Percentiles rank a stretch among this genome's conserved stretches.
Conservation (phyloP, 352 stramenopile species). For the Pythium biforme region DNA sequence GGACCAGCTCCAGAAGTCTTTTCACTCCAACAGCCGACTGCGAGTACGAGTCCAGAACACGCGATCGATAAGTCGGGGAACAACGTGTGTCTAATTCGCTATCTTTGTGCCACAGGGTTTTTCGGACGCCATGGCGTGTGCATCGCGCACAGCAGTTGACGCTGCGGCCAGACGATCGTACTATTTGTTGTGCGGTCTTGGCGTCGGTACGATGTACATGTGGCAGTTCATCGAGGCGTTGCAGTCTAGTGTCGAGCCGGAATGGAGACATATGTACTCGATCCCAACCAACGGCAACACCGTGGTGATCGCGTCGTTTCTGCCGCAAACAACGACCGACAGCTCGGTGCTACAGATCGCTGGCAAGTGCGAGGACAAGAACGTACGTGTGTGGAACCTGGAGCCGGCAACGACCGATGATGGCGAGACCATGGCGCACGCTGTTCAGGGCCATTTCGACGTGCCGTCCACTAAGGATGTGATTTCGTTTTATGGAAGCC, state of each 20-base stretch:
- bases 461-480: slow-evolving; percentile 65
- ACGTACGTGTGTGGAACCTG: slow-evolving; percentile 69
- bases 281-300: slow-evolving; percentile 60
- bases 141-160: not conserved
- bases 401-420: slow-evolving; percentile 24
- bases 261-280: slow-evolving; percentile 57
- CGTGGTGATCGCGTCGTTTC: slow-evolving; percentile 49
- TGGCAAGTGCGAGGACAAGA: slow-evolving; percentile 50
- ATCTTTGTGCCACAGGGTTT: slow-evolving; percentile 52
- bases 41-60: slow-evolving; percentile 35
- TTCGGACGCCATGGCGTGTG: slow-evolving; percentile 60
- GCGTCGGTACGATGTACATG: slow-evolving; percentile 65
- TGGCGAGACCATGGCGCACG: slow-evolving; percentile 30
- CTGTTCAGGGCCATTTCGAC: slow-evolving; percentile 53
- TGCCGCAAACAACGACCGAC: slow-evolving; percentile 22
- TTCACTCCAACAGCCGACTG: slow-evolving; percentile 52
- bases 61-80: not conserved
- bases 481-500: slow-evolving; percentile 50
- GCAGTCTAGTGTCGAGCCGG: slow-evolving; percentile 29
- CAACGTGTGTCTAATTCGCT: slow-evolving; percentile 12
- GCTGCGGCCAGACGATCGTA: slow-evolving; percentile 32
- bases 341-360: slow-evolving; percentile 34
- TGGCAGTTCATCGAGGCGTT: slow-evolving; percentile 68
- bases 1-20: slow-evolving; percentile 79
- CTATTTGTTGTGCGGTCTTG: slow-evolving; percentile 72